Conservation (phyloP, 2,329 filamentous ascomycete genomes). For the Cladosporium sp. region DNA sequence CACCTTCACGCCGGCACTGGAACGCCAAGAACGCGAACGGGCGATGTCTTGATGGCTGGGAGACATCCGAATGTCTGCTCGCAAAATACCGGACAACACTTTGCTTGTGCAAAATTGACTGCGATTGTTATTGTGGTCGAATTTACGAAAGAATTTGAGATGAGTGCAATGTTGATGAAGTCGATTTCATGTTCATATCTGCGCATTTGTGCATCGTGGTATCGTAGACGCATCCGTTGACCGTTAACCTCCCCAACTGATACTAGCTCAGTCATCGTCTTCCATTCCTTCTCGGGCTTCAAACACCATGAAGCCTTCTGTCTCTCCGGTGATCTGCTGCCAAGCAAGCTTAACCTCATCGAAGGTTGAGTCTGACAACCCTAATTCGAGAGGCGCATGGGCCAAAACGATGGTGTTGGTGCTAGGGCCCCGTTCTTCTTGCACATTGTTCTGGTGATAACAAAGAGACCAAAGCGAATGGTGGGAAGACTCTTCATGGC, state of each 20-base stretch:
- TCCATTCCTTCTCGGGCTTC: conserved; percentile 62
- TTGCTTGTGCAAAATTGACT: too few relatives aligned
- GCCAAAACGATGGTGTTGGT: conserved; percentile 41
- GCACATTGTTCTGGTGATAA: conserved; percentile 42
- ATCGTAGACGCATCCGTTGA: background rate
- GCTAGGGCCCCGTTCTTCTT: conserved; percentile 16
- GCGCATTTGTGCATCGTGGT: background rate
- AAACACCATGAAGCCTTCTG: conserved; percentile 66
- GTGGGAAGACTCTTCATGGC: conserved; percentile 23
- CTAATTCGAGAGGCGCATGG: conserved; percentile 55
- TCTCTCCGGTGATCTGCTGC: conserved; percentile 54
- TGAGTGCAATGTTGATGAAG: too few relatives aligned
- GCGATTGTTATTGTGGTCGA: too few relatives aligned
- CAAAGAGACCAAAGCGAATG: conserved; percentile 46
- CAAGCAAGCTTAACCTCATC: conserved; percentile 64
- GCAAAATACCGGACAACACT: too few relatives aligned
- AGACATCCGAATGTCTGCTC: too few relatives aligned
- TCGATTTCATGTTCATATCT: background rate
- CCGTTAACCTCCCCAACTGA: background rate
- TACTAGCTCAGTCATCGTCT: conserved; percentile 45
- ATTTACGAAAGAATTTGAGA: too few relatives aligned
- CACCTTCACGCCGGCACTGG: background rate
- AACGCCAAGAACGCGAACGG: too few relatives aligned
- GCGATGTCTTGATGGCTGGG: too few relatives aligned
- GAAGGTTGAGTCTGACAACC: conserved; percentile 67